These are phyloP conservation scores for Turnera subulata DNA, from an alignment of 345 rosid species.

Conservation along the genomic window DNA sequence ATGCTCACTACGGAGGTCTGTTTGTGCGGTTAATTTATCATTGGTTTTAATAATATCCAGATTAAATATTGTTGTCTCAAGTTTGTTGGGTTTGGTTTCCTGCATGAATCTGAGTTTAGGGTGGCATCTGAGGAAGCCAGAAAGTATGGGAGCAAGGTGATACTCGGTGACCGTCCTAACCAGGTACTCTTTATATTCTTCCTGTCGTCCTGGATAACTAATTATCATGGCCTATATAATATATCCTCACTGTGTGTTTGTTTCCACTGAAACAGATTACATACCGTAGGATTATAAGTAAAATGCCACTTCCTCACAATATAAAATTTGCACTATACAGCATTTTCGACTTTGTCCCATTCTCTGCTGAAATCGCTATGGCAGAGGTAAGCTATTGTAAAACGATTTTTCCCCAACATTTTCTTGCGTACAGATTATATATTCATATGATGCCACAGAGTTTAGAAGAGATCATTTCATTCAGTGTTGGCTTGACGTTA, in stretches of 20 bases:
- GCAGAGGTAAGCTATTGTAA: constrained; percentile 49
- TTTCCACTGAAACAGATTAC: constrained; percentile 57
- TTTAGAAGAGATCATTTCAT: background rate
- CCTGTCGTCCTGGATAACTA: background rate
- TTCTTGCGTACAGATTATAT: background rate
- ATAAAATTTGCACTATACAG: constrained; percentile 56
- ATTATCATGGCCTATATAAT: background rate
- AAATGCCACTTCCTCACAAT: constrained; percentile 92
- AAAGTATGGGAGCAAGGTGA: constrained; percentile 69
- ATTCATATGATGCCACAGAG: background rate
- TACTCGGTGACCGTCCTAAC: constrained; percentile 96
- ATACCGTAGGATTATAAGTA: constrained; percentile 65
- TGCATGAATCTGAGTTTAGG: constrained; percentile 90
- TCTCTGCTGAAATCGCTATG: constrained; percentile 62
- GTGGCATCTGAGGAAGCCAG: constrained; percentile 89
- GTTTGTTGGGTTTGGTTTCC: constrained; percentile 45
- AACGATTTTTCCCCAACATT: background rate
- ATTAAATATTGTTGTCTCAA: background rate
- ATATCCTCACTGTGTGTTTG: background rate
- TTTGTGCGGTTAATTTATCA: background rate
- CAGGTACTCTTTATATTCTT: too few relatives aligned
- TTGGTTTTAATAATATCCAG: background rate
- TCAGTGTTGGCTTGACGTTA: constrained; percentile 9
- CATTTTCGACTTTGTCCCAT: constrained; percentile 75
- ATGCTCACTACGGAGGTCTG: constrained; percentile 74